Evolutionary conservation across 352 stramenopile genomes (phyloP).

Genomic region (Phytophthora palmivora): DNA sequence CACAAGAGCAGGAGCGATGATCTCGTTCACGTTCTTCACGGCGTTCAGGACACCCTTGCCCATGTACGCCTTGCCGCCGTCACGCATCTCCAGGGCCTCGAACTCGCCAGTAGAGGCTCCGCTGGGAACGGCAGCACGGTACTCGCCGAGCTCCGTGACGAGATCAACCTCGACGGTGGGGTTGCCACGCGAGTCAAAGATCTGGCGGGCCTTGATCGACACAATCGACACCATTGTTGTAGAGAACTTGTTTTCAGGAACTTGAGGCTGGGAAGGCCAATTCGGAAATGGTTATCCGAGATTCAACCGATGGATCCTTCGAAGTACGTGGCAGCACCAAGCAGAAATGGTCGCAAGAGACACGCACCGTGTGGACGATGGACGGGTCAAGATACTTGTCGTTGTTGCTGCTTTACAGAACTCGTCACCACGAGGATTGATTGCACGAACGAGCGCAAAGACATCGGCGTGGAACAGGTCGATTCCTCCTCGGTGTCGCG

Average conservation of each 20-base stretch:
- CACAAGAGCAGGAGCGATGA: no score
- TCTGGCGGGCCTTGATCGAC: conserved; percentile 95
- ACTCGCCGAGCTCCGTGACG: conserved; percentile 68
- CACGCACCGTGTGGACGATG: conserved; percentile 3
- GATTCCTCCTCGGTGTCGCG: conserved; percentile 17
- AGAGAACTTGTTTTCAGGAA: no score
- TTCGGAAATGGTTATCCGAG: background rate
- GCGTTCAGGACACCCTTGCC: no score
- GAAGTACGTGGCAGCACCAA: conserved; percentile 23
- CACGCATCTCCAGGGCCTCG: conserved; percentile 98
- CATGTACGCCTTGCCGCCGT: no score
- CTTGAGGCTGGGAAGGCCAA: no score
- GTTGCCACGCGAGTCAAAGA: conserved; percentile 99
- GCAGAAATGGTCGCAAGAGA: conserved; percentile 25
- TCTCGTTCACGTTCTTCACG: no score
- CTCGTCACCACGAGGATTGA: conserved; percentile 14
- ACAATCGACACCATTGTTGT: no score
- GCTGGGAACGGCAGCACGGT: conserved; percentile 94
- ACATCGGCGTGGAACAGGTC: conserved; percentile 5
- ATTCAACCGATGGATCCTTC: conserved; percentile 1
- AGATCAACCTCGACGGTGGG: conserved; percentile 69
- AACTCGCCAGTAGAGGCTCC: conserved; percentile 97
- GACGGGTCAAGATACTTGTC: conserved; percentile 20
- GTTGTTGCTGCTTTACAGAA: conserved; percentile 18
- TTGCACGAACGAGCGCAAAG: conserved; percentile 23